Base-by-base conservation (phyloP, 2,329 filamentous ascomycete genomes). In the Monascus ruber region DNA sequence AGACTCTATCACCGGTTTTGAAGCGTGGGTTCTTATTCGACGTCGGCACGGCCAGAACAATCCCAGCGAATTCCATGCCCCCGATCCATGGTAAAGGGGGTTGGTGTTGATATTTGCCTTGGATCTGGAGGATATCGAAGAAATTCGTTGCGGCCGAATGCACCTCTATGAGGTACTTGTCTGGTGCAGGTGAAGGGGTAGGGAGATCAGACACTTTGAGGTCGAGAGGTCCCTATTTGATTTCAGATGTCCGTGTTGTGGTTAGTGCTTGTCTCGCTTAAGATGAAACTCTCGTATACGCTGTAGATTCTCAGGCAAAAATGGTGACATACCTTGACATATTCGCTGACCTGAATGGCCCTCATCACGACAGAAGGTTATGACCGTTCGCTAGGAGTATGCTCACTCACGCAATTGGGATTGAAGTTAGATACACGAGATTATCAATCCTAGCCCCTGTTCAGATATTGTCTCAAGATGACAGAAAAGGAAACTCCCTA, bases 71-170 rank as follows among this genome's bases (percentile, higher is more conserved):
- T 59, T 96, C 89, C 55, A 77, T 76, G 44, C 89, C 89, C 0
- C 85, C 78, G 36, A 89, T 68, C 87, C 88, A 94, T 27, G 88
- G 88, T 36, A 95, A 79, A 0, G 83, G 78, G 0, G 87, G 87
- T 54, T 95, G 88, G 58, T 85, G 75, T 59, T 96, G 89, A 66
- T 96, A 96, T 75, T 93, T 94, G 41, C 89, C 89, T 56, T 86
- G 82, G 56, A 95, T 86, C 59, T 96, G 89, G 39, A 96, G 77
- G 42, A 94, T 83, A 61, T 96, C 89, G 70, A 95, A 96, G 74
- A 96, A 96, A 68, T 96, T 96, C 54, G 85, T 85, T 17, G 86
- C 89, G 0, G 83, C 76, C 35, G 89, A 85, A 63, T 86, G 84
- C 53, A 96, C 83, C 55, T 80, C 76, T 58, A 96, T 83, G 47